phyloP scores from a whole-genome alignment of 371 early-diverging fungal genomes.

The Circinella umbellata region DNA sequence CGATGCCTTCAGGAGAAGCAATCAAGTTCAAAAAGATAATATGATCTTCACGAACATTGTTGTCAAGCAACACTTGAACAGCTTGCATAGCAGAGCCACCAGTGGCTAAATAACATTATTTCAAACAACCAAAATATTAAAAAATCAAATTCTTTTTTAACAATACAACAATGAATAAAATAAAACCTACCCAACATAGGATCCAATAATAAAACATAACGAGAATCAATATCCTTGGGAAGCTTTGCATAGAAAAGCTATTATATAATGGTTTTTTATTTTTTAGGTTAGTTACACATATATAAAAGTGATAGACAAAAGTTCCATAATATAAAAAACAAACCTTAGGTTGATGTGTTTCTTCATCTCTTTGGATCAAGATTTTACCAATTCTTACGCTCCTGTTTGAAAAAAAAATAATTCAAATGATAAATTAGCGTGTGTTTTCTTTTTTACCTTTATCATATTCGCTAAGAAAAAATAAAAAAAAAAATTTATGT shows the following conservation, averaged over 20 bases:
- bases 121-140: neutral
- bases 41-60: conserved; percentile 85
- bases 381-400: conserved; percentile 94
- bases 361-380: conserved; percentile 93
- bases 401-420: conserved; percentile 29
- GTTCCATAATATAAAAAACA: neutral
- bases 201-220: conserved; percentile 88
- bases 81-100: conserved; percentile 94
- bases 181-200: conserved; percentile 84
- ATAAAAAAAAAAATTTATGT: neutral
- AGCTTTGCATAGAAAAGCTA: conserved; percentile 91
- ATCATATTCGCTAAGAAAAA: neutral
- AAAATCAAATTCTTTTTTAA: too few relatives aligned
- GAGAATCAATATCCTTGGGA: conserved; percentile 83
- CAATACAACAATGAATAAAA: neutral
- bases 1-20: conserved; percentile 84
- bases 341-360: conserved; percentile 87
- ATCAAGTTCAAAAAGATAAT: conserved; percentile 88
- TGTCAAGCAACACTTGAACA: conserved; percentile 82
- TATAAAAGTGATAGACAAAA: too few relatives aligned
- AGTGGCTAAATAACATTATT: conserved; percentile 65
- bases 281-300: too few relatives aligned
- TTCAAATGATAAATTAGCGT: neutral
- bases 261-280: neutral
- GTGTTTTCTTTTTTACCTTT: too few relatives aligned